phyloP scores from a whole-genome alignment of 192 early-diverging fungal species.

The Entophlyctis luteolus region DNA sequence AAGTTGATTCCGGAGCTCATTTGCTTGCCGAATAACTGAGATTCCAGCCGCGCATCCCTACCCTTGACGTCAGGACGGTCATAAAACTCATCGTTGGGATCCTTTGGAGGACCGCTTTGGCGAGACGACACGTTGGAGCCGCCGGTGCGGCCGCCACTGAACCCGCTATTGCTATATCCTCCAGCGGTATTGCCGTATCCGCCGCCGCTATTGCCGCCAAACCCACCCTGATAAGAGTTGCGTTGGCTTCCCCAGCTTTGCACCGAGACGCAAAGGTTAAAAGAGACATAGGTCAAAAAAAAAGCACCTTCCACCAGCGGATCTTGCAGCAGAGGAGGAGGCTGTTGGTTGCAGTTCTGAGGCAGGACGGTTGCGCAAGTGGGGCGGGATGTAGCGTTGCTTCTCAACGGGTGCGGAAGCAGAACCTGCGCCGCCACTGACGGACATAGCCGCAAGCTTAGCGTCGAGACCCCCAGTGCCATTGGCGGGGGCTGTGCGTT shows the following conservation, averaged over 20 bases:
- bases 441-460: too few species aligned
- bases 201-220: not conserved
- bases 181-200: not conserved
- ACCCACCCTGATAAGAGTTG: not conserved
- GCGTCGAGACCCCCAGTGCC: too few species aligned
- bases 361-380: slow-evolving; percentile 10
- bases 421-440: not conserved
- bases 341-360: not conserved
- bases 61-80: slow-evolving; percentile 66
- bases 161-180: not conserved
- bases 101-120: slow-evolving; percentile 14
- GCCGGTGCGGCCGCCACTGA: slow-evolving; percentile 1
- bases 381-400: slow-evolving; percentile 13
- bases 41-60: slow-evolving; percentile 74
- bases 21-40: slow-evolving; percentile 71
- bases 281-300: not conserved
- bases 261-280: not conserved
- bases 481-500: too few species aligned
- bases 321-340: not conserved
- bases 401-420: too few species aligned
- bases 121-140: slow-evolving; percentile 3
- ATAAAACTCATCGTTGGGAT: slow-evolving; percentile 69
- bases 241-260: not conserved
- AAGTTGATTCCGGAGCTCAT: slow-evolving; percentile 96
- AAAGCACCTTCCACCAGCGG: not conserved